Conservation (phyloP, 176 grass and related monocot species). For the Pontederia crassipes region DNA sequence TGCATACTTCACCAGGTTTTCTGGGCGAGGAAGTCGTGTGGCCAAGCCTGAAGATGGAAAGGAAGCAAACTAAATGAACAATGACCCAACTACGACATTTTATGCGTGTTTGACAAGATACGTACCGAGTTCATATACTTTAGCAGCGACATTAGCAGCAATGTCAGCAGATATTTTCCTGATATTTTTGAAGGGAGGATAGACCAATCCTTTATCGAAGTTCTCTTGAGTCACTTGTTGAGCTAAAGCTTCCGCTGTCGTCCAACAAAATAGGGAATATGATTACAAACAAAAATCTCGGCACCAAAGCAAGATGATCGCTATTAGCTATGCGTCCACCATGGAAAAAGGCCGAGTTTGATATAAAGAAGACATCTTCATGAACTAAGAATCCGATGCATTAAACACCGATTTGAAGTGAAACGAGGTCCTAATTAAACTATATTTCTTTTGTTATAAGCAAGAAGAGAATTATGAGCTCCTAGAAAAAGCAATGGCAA, state of each 20-base stretch:
- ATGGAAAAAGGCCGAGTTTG: too few relatives aligned
- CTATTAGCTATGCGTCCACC: too few relatives aligned
- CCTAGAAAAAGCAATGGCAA: slow-evolving; percentile 1
- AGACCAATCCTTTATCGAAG: slow-evolving; percentile 65
- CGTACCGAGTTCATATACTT: slow-evolving; percentile 90
- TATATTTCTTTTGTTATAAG: not conserved
- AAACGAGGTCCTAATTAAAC: too few relatives aligned
- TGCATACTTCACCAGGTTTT: slow-evolving; percentile 63
- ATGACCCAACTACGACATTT: not conserved
- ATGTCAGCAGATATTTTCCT: slow-evolving; percentile 88
- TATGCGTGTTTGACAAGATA: not conserved
- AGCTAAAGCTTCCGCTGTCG: slow-evolving; percentile 75
- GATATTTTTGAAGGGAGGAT: slow-evolving; percentile 76
- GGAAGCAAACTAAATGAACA: slow-evolving; percentile 10
- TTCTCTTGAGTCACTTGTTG: slow-evolving; percentile 63
- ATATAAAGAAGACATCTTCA: too few relatives aligned
- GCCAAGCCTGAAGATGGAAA: slow-evolving; percentile 53
- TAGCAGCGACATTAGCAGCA: slow-evolving; percentile 73
- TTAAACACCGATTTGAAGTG: too few relatives aligned
- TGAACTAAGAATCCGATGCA: too few relatives aligned
- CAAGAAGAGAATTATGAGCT: not conserved
- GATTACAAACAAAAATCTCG: not conserved
- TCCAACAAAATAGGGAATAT: not conserved
- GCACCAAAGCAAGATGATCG: too few relatives aligned
- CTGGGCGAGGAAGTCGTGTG: slow-evolving; percentile 56